A percentile compares a stretch with the other conserved stretches of the same genome.
These are phyloP conservation scores for Xylaria curta DNA, from an alignment of 495 filamentous ascomycete species.

Conservation along the genomic window DNA sequence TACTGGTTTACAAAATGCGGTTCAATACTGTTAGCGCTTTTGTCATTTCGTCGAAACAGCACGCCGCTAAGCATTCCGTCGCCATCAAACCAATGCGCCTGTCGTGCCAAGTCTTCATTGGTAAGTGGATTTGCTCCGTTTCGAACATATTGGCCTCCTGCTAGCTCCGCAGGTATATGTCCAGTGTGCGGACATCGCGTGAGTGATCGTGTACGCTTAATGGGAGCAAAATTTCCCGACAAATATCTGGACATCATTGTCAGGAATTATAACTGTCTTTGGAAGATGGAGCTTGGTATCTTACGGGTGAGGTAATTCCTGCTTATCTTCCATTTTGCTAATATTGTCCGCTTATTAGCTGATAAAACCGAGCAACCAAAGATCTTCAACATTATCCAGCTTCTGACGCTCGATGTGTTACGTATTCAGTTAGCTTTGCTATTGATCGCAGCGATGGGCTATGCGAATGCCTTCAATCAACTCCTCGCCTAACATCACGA, in stretches of 20 bases:
- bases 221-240: constrained; percentile 69
- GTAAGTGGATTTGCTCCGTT: constrained; percentile 71
- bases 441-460: background rate
- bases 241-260: constrained; percentile 48
- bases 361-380: background rate
- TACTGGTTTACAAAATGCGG: constrained; percentile 70
- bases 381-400: background rate
- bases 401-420: background rate
- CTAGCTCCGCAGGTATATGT: constrained; percentile 62
- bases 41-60: constrained; percentile 50
- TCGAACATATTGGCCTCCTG: constrained; percentile 70
- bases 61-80: constrained; percentile 75
- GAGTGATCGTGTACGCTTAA: constrained; percentile 54
- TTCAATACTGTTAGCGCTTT: constrained; percentile 41
- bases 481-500: background rate
- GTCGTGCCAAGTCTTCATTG: constrained; percentile 60
- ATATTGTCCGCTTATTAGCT: background rate
- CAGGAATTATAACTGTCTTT: background rate
- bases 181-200: constrained; percentile 61
- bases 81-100: constrained; percentile 74
- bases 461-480: background rate
- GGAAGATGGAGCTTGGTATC: background rate
- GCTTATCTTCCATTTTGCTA: constrained; percentile 12
- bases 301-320: constrained; percentile 22
- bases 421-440: background rate